Base-by-base conservation (phyloP, 2,329 filamentous ascomycete species). In the Fusarium compactum region DNA sequence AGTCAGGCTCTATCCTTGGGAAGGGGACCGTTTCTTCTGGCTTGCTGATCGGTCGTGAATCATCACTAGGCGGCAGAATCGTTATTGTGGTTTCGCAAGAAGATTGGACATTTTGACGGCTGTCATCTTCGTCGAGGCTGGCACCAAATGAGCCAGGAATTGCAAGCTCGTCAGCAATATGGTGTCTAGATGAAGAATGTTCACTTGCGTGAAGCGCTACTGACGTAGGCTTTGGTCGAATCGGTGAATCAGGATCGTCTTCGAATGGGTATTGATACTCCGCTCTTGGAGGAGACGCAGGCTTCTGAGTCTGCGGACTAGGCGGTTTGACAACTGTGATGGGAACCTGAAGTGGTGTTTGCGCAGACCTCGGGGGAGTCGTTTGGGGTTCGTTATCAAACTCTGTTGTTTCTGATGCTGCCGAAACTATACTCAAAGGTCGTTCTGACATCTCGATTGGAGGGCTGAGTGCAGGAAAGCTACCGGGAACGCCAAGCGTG, bases 351-450 rank as follows among this genome's bases (percentile, higher is more conserved):
- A 70, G 51, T 14, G 73, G 72, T 25, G 74, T 54, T 14, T 76
- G 69, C 25, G 80, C 77, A 45, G 80, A 81, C 18, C 82, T 73
- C 1, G 84, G 81, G 2, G 85, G 80, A 47, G 89, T 87, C 3
- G 85, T 87, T 76, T 94, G 91, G 24, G 89, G 85, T 71, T 94
- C 91, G n/a, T 84, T 85, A 70, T 94, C 92, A 71, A 94, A 92
- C 73, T 92, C 90, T 0, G 91, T 93, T 10, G 85, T 85, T 44
- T 85, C 85, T n/a, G 89, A 90, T 8, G 80, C 81, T 48, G 81
- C 81, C 8, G 91, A 92, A 16, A 88, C 76, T 5, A 90, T 87
- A 18, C 90, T 91, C 32, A 79, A 79, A 3, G 89, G 89, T 32
- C 82, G 80, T 45, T 87, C 82, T 30, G 89, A 85, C 15, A 78